Evolutionary conservation across 768 basidiomycete genomes (phyloP).

Genomic region (Cantharellus anzutake): DNA sequence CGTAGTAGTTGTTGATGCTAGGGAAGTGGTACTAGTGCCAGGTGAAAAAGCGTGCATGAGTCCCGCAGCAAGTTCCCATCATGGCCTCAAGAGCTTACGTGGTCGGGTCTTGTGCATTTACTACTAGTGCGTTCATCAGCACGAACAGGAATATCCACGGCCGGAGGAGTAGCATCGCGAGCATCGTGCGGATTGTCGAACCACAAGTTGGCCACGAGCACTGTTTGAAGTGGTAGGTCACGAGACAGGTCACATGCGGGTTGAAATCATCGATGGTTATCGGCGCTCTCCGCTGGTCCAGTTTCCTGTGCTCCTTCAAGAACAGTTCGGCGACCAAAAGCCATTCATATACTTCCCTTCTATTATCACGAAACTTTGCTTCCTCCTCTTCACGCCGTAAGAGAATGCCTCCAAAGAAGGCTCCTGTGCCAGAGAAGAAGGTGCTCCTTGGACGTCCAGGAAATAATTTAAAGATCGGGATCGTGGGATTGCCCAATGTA

Average conservation of each 20-base stretch:
- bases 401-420: slow-evolving; percentile 83
- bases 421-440: slow-evolving; percentile 60
- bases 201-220: neutral
- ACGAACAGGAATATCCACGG: neutral
- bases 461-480: slow-evolving; percentile 97
- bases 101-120: too few species aligned
- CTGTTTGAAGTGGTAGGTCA: neutral
- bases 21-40: too few species aligned
- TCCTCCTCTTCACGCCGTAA: neutral
- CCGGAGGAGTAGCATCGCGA: neutral
- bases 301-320: neutral
- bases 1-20: neutral
- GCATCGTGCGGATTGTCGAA: neutral
- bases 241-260: too few species aligned
- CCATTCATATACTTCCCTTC: too few species aligned
- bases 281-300: neutral
- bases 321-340: too few species aligned
- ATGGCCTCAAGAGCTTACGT: too few species aligned
- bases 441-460: slow-evolving; percentile 71
- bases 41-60: too few species aligned
- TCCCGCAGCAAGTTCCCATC: too few species aligned
- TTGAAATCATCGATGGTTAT: neutral
- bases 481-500: slow-evolving; percentile 97
- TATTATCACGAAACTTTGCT: too few species aligned
- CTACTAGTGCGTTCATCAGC: neutral